These are phyloP conservation scores for Nakaseomyces sp. DNA, from an alignment of 1,139 yeast species.

Conservation along the genomic window DNA sequence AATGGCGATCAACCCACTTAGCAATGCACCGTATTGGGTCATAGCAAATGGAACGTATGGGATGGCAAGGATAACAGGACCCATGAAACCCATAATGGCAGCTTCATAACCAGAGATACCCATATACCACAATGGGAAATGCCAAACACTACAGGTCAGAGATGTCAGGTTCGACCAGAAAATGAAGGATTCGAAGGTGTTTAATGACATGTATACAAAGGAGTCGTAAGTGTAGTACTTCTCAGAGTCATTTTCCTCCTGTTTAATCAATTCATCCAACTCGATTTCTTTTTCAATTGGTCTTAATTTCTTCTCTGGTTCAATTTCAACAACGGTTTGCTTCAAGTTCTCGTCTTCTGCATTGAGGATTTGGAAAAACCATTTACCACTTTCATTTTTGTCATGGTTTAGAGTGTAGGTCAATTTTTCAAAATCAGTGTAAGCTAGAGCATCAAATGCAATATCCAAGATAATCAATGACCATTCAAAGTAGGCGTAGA, in stretches of 20 bases:
- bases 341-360: constrained; percentile 4
- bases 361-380: constrained; percentile 13
- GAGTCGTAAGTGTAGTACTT: constrained; percentile 25
- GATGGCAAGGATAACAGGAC: constrained; percentile 49
- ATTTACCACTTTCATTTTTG: constrained; percentile 9
- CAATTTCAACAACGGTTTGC: constrained; percentile 2
- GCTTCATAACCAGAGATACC: constrained; percentile 94
- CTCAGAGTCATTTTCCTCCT: constrained; percentile 3
- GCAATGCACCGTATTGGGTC: constrained; percentile 41
- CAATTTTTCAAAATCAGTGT: constrained; percentile 51
- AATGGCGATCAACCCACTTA: constrained; percentile 60
- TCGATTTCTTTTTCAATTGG: constrained; percentile 8
- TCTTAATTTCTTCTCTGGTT: constrained; percentile 1
- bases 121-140: constrained; percentile 96
- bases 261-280: constrained; percentile 10
- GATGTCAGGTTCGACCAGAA: constrained; percentile 83
- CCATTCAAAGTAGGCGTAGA: constrained; percentile 95
- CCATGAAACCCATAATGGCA: constrained; percentile 47
- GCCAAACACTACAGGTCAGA: constrained; percentile 83
- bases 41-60: constrained; percentile 50
- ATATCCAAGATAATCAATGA: constrained; percentile 72
- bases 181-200: constrained; percentile 52
- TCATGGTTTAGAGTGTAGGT: constrained; percentile 13
- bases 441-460: constrained; percentile 74
- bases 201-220: constrained; percentile 38